A percentile compares a stretch with the other conserved stretches of the same genome.
phyloP scores from a whole-genome alignment of 805 yeast species.

The Danielia oregonensis region DNA sequence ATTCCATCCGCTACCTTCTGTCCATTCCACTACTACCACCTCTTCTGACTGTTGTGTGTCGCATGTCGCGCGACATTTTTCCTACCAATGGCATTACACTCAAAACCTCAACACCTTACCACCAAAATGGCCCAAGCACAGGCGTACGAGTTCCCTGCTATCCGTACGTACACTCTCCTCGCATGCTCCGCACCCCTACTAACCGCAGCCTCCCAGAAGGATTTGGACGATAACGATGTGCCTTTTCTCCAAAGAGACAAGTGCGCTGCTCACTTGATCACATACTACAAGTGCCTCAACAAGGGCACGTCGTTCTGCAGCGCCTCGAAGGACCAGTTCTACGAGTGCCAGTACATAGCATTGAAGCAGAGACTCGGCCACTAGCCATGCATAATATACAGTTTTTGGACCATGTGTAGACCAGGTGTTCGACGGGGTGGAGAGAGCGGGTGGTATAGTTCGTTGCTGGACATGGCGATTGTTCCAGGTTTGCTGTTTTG shows the following conservation, averaged over 20 bases:
- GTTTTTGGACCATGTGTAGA: too few species aligned
- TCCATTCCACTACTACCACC: too few species aligned
- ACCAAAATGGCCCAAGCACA: constrained; percentile 14
- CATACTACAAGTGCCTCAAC: constrained; percentile 41
- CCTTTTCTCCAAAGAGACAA: constrained; percentile 43
- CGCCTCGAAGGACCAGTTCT: constrained; percentile 39
- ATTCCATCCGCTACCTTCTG: too few species aligned
- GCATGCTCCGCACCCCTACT: constrained; percentile 3
- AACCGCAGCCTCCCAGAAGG: constrained; percentile 22
- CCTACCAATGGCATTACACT: too few species aligned
- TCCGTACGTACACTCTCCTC: constrained; percentile 29
- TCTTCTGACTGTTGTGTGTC: too few species aligned
- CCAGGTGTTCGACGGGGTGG: too few species aligned
- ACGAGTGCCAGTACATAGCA: constrained; percentile 41
- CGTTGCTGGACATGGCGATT: too few species aligned
- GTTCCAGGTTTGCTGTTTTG: too few species aligned
- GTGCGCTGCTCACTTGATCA: constrained; percentile 41
- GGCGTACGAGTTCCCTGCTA: constrained; percentile 36
- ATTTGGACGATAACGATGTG: constrained; percentile 38
- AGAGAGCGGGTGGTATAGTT: too few species aligned
- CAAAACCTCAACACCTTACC: too few species aligned
- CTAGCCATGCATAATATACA: constrained; percentile 7
- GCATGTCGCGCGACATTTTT: constrained; percentile 6
- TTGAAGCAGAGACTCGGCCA: constrained; percentile 39
- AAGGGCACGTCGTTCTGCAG: constrained; percentile 41